A percentile compares a stretch with the other conserved stretches of the same genome.
These are phyloP conservation scores for Taphrina populina DNA, from an alignment of 1,139 yeast genomes.

Conservation along the genomic window DNA sequence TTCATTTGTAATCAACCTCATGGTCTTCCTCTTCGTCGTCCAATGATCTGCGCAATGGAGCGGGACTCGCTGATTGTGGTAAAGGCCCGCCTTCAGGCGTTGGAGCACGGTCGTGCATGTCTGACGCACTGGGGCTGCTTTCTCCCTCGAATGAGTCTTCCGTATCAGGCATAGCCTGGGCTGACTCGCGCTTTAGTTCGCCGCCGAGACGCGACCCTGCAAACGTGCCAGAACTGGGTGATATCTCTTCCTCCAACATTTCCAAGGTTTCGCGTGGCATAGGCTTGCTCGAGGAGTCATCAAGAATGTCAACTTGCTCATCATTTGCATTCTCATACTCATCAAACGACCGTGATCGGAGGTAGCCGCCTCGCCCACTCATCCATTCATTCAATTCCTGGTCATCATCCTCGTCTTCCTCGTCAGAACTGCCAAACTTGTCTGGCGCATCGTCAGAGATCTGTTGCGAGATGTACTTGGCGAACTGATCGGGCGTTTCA, in stretches of 20 bases:
- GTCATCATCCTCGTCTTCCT: conserved; percentile 51
- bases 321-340: conserved; percentile 24
- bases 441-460: conserved; percentile 63
- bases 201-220: too few species aligned
- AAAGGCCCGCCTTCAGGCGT: conserved; percentile 21
- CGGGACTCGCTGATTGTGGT: conserved; percentile 26
- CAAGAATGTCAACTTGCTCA: conserved; percentile 24
- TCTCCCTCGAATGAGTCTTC: too few species aligned
- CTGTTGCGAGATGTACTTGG: conserved; percentile 76
- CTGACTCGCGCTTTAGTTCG: too few species aligned
- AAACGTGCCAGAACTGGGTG: too few species aligned
- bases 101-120: conserved; percentile 3
- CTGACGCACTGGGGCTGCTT: too few species aligned
- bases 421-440: conserved; percentile 58
- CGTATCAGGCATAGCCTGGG: too few species aligned
- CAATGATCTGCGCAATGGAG: conserved; percentile 10
- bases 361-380: conserved; percentile 17
- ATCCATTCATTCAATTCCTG: conserved; percentile 24
- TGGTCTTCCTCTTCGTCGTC: conserved; percentile 16
- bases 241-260: too few species aligned
- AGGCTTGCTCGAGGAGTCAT: too few species aligned
- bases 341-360: conserved; percentile 21
- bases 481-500: conserved; percentile 54
- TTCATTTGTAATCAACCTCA: too few species aligned
- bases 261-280: too few species aligned